Percentiles rank a stretch among this genome's conserved stretches.
These are phyloP conservation scores for Claviceps cyperi DNA, from an alignment of 2,329 filamentous ascomycete genomes.

Conservation along the genomic window DNA sequence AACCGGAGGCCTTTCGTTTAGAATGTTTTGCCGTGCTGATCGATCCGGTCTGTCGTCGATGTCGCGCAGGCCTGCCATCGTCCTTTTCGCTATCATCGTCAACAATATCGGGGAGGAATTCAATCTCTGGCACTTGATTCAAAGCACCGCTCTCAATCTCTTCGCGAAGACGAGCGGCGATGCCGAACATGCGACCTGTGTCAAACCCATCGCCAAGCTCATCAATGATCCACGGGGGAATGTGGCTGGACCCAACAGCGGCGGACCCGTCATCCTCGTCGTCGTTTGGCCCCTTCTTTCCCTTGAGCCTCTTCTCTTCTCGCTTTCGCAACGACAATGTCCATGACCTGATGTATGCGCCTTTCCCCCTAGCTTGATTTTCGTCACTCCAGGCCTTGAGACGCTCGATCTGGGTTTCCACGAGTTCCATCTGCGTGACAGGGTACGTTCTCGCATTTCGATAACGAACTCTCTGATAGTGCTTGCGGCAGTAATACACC, in stretches of 20 bases:
- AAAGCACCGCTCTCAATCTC: conserved; percentile 29
- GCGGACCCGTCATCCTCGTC: conserved; percentile 14
- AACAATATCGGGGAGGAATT: conserved; percentile 41
- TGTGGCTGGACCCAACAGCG: conserved; percentile 23
- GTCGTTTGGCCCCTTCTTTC: conserved; percentile 17
- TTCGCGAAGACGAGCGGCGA: conserved; percentile 30
- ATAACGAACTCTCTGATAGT: conserved; percentile 66
- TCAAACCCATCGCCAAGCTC: conserved; percentile 32
- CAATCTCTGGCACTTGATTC: conserved; percentile 40
- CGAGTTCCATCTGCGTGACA: conserved; percentile 46
- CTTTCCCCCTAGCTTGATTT: conserved; percentile 23
- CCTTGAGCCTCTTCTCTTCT: conserved; percentile 39
- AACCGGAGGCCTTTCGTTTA: conserved; percentile 13
- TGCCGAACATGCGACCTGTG: conserved; percentile 30
- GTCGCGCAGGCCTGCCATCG: conserved; percentile 11
- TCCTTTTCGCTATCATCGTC: conserved; percentile 21
- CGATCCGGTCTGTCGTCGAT: conserved; percentile 10
- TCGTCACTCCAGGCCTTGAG: conserved; percentile 48
- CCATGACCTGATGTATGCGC: conserved; percentile 32
- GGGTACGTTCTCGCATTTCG: conserved; percentile 48
- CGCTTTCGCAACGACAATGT: conserved; percentile 49
- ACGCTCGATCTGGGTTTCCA: conserved; percentile 45
- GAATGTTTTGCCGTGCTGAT: conserved; percentile 8
- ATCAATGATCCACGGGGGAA: conserved; percentile 34
- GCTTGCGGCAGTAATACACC: conserved; percentile 67